Conservation (phyloP, 305 asterid species). For the Caryopteris hybrid region DNA sequence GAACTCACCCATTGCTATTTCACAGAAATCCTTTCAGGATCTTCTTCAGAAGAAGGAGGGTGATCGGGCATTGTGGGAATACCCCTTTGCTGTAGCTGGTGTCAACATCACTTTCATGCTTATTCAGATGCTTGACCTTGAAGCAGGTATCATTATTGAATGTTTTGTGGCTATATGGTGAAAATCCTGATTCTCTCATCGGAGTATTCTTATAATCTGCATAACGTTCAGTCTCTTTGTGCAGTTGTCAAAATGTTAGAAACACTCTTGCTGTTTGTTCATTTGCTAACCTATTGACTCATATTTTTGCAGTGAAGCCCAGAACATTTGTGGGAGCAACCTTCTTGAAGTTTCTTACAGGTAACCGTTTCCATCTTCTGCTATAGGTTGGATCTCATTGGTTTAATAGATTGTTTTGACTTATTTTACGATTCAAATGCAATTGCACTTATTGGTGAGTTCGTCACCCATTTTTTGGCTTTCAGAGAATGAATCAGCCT, state of each 20-base stretch:
- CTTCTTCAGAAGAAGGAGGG: slow-evolving; percentile 98
- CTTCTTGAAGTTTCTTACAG: slow-evolving; percentile 89
- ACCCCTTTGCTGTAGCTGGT: slow-evolving; percentile 99
- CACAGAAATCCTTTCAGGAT: slow-evolving; percentile 92
- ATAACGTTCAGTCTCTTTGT: neutral
- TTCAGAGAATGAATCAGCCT: slow-evolving; percentile 93
- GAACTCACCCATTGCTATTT: slow-evolving; percentile 22
- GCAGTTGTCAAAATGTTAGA: too few relatives aligned
- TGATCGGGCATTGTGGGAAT: slow-evolving; percentile 95
- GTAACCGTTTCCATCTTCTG: slow-evolving; percentile 38
- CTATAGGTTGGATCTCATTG: neutral
- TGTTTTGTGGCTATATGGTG: slow-evolving; percentile 7
- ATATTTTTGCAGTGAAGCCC: slow-evolving; percentile 76
- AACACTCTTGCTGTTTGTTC: slow-evolving; percentile 8
- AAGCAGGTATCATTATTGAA: slow-evolving; percentile 62
- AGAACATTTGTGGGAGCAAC: slow-evolving; percentile 84
- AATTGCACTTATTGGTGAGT: slow-evolving; percentile 6
- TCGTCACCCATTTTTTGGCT: slow-evolving; percentile 17
- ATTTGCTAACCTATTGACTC: slow-evolving; percentile 15
- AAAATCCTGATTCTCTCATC: neutral
- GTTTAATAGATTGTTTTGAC: neutral
- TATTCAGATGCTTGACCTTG: slow-evolving; percentile 99
- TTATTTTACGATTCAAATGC: neutral
- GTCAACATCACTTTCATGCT: slow-evolving; percentile 99
- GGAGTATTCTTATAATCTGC: neutral